Base-by-base conservation (phyloP, 192 early-diverging fungal species). In the Cladochytrium replicatum region DNA sequence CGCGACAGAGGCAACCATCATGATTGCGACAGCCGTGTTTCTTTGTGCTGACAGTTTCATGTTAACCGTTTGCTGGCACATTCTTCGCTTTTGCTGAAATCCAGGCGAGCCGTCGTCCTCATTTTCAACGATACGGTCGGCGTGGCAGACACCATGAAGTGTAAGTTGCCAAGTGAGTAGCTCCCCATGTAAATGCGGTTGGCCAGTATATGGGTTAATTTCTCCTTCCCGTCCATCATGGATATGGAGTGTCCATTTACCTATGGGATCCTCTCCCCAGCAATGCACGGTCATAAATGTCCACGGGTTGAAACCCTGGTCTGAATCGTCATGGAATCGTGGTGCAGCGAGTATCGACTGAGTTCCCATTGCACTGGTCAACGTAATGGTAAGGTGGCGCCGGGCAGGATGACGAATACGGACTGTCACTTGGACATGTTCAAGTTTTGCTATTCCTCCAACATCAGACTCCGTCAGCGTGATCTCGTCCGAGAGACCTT, bases 401-500 rank as follows among this genome's bases (percentile, higher is more conserved):
- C 74, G 44, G 11, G 48, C 13, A 6, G 52, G 57, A 67, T 94
- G 91, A 11, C 76, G 57, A 45, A 95, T 81, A 37, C 81, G 75
- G 1, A 97, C 74, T 0, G 72, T 82, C 1, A 87, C 84, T 8
- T 87, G 88, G 2, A 95, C 74, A 50, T 95, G 91, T 54, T 97
- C 93, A 7, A 92, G 46, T n/a, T 54, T 55, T 17, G 60, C 43
- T 13, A 92, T 45, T 8, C 69, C 60, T 1, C 60, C 71, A 0
- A 13, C 49, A 4, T 69, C 67, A 8, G 81, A 37, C 25, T 69
- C 57, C 2, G 55, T 24, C 7, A 69, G 64, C 9, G 63, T 34
- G 0, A 90, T 46, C 15, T 52, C 49, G 19, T 63, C 49, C 2
- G 54, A 37, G 21, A 60, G 59, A 21, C 44, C 52, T 7, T 81